Evolutionary conservation across 148 eudicot species (phyloP).

Genomic region (Amaranthus palmeri): DNA sequence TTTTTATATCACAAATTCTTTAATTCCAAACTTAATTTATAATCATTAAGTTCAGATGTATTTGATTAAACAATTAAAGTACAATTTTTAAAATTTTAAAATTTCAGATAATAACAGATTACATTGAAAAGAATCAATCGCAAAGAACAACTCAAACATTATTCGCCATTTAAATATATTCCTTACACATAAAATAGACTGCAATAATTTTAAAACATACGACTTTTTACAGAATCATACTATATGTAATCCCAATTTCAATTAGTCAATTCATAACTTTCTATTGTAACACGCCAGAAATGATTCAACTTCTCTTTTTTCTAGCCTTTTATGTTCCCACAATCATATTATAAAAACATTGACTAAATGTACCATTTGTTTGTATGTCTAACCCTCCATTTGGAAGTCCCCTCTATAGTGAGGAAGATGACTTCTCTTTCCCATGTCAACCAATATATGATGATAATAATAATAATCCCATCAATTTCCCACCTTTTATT

Average conservation of each 20-base stretch:
- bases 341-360: not conserved
- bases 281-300: not conserved
- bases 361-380: conserved; percentile 1
- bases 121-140: not conserved
- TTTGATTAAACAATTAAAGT: not conserved
- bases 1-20: not conserved
- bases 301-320: not conserved
- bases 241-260: not conserved
- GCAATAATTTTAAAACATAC: not conserved
- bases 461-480: not conserved
- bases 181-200: not conserved
- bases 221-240: not conserved
- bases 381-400: conserved; percentile 34
- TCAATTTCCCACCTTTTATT: not conserved
- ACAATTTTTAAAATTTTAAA: not conserved
- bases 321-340: not conserved
- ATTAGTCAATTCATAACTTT: not conserved
- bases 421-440: conserved; percentile 21
- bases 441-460: conserved; percentile 11
- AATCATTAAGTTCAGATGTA: not conserved
- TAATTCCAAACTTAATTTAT: not conserved
- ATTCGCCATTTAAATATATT: not conserved
- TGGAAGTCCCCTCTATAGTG: conserved; percentile 23
- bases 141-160: not conserved
- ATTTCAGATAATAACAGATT: not conserved